A percentile compares a stretch with the other conserved stretches of the same genome.
These are phyloP conservation scores for Cajanus cajan DNA, from an alignment of 306 rosid species.

Conservation along the genomic window DNA sequence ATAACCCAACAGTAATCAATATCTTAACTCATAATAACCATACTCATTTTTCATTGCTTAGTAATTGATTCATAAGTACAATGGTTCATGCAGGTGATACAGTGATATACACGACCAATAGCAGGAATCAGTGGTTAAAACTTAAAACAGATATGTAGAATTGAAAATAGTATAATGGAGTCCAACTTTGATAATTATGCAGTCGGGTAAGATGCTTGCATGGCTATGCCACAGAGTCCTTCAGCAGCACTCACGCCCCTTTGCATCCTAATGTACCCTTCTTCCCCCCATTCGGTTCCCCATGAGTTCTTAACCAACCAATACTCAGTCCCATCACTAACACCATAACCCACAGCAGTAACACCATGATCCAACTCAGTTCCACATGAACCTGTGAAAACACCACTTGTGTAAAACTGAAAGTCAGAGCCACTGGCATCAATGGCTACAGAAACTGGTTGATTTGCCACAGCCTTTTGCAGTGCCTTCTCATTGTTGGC, in stretches of 20 bases:
- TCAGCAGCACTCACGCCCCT: constrained; percentile 36
- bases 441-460: constrained; percentile 50
- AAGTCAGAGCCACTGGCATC: constrained; percentile 43
- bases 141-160: neutral
- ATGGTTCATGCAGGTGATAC: neutral
- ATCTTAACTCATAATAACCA: neutral
- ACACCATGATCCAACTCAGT: constrained; percentile 49
- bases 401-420: constrained; percentile 42
- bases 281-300: constrained; percentile 51
- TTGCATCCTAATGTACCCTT: constrained; percentile 49
- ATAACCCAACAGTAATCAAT: too few relatives aligned
- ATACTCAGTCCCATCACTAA: constrained; percentile 21
- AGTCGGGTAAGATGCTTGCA: constrained; percentile 53
- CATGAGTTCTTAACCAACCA: constrained; percentile 58
- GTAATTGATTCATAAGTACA: neutral
- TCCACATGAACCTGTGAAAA: constrained; percentile 46
- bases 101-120: neutral
- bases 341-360: constrained; percentile 46
- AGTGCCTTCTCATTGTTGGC: constrained; percentile 37
- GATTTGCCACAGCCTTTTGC: constrained; percentile 43
- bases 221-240: constrained; percentile 63
- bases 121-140: neutral
- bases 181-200: constrained; percentile 12
- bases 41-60: neutral
- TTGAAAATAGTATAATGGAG: neutral